Evolutionary conservation across 768 basidiomycete genomes (phyloP).

Genomic region (Lentinula raphanica): DNA sequence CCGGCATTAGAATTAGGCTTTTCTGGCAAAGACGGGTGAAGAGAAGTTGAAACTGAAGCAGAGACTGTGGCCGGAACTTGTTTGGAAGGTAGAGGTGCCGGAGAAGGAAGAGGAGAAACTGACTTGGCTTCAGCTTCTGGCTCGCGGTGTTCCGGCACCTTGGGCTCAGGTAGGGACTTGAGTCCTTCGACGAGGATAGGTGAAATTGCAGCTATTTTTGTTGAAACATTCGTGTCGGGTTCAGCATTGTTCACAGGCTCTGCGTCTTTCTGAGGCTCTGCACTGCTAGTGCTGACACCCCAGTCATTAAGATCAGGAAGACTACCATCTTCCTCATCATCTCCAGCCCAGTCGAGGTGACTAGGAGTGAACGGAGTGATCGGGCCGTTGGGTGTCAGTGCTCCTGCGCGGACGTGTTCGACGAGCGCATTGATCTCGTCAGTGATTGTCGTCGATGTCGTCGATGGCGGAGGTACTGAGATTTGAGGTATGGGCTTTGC

Average conservation of each 20-base stretch:
- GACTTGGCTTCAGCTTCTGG: constrained; percentile 3
- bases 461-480: constrained; percentile 51
- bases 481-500: constrained; percentile 28
- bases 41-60: constrained; percentile 10
- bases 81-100: constrained; percentile 9
- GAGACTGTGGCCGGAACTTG: neutral
- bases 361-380: constrained; percentile 55
- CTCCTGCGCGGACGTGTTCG: constrained; percentile 68
- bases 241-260: neutral
- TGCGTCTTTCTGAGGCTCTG: neutral
- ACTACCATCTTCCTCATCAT: constrained; percentile 80
- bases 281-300: constrained; percentile 53
- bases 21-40: constrained; percentile 43
- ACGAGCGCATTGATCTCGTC: constrained; percentile 71
- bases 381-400: constrained; percentile 64
- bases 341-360: constrained; percentile 87
- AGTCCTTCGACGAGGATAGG: constrained; percentile 64
- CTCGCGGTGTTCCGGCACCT: constrained; percentile 12
- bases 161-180: constrained; percentile 51
- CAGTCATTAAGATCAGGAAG: constrained; percentile 84
- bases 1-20: constrained; percentile 34
- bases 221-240: constrained; percentile 3
- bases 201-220: constrained; percentile 46
- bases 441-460: neutral
- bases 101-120: neutral